These are phyloP conservation scores for Dendrobium officinale DNA, from an alignment of 106 monocot genomes.

Conservation along the genomic window DNA sequence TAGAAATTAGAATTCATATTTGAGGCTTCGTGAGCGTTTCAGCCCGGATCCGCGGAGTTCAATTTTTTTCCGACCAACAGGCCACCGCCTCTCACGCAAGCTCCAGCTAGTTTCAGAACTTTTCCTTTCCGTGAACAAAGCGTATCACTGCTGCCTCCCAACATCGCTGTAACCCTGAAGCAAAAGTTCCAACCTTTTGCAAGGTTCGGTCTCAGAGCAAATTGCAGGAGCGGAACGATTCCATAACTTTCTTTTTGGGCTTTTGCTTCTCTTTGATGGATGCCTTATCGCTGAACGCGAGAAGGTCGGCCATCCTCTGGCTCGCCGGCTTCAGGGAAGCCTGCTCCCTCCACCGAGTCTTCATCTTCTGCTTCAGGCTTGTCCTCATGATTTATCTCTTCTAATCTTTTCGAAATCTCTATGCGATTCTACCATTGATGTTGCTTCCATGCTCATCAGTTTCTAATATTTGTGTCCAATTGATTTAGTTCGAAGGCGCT, in stretches of 20 bases:
- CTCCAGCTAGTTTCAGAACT: no score
- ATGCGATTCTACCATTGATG: background rate
- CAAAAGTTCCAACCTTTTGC: background rate
- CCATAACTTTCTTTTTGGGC: background rate
- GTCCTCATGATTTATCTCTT: background rate
- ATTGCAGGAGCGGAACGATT: background rate
- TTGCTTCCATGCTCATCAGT: background rate
- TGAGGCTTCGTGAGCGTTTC: no score
- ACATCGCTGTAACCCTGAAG: background rate
- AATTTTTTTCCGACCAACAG: no score
- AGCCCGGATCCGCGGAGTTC: no score
- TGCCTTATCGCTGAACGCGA: conserved; percentile 26
- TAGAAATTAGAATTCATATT: no score
- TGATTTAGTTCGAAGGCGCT: conserved; percentile 65
- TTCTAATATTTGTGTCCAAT: background rate
- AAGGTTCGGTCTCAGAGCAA: background rate
- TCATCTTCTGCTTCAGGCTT: conserved; percentile 59
- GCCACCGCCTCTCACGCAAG: no score
- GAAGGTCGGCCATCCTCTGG: conserved; percentile 48
- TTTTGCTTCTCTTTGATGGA: conserved; percentile 23
- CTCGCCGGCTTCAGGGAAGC: conserved; percentile 88
- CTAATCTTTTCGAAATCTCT: background rate
- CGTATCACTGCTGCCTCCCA: no score
- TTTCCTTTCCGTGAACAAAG: no score
- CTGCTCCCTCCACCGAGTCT: conserved; percentile 73